Evolutionary conservation across 1,139 yeast species (phyloP).

Genomic region (Debaryomyces subglobosus): DNA sequence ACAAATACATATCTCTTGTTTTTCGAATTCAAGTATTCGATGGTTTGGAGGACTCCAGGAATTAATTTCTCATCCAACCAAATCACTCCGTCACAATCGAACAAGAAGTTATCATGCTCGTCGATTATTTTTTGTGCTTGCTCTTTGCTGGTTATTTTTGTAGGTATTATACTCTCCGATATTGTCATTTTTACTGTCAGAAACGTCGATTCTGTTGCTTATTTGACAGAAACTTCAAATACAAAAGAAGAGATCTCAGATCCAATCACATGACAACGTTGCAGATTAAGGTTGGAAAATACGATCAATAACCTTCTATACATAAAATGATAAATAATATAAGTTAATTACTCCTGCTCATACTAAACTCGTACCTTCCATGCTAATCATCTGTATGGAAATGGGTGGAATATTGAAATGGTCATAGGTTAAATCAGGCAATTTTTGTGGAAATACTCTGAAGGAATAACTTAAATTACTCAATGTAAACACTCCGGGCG

Average conservation of each 20-base stretch:
- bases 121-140: constrained; percentile 58
- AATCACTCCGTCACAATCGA: constrained; percentile 93
- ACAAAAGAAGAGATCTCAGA: background rate
- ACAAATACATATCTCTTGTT: constrained; percentile 40
- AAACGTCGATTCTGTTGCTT: background rate
- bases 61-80: constrained; percentile 81
- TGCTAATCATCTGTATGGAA: background rate
- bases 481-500: too few species aligned
- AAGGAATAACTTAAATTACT: too few species aligned
- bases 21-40: constrained; percentile 52
- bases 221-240: background rate
- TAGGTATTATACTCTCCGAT: constrained; percentile 16
- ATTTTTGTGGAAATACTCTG: too few species aligned
- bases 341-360: background rate
- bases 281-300: constrained; percentile 1
- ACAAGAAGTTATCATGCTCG: constrained; percentile 76
- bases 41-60: constrained; percentile 72
- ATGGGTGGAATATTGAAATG: background rate
- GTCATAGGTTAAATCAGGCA: background rate
- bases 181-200: background rate
- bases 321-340: background rate
- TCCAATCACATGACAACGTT: background rate
- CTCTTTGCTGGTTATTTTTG: constrained; percentile 47
- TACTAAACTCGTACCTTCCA: background rate
- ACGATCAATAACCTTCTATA: background rate